Evolutionary conservation across 75 land plant species (phyloP).

Genomic region (Azolla pinnata): DNA sequence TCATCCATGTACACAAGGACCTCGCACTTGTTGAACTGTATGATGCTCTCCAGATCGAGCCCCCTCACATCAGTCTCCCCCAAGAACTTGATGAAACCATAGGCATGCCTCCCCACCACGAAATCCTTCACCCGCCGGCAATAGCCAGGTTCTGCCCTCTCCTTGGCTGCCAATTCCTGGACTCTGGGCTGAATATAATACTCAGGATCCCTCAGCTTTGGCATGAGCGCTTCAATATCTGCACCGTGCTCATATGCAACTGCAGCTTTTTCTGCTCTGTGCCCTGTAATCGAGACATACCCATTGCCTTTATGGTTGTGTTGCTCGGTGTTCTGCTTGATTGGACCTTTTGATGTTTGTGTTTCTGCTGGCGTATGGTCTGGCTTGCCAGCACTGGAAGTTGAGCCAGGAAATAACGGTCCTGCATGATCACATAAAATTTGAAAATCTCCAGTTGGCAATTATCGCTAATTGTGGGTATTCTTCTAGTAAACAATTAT

Average conservation of each 20-base stretch:
- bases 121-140: constrained; percentile 67
- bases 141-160: constrained; percentile 83
- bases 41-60: constrained; percentile 78
- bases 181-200: constrained; percentile 85
- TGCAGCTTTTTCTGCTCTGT: constrained; percentile 81
- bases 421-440: no score
- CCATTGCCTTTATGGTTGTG: constrained; percentile 43
- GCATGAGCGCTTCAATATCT: constrained; percentile 79
- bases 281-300: constrained; percentile 55
- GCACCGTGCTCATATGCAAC: constrained; percentile 91
- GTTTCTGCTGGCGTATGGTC: no score
- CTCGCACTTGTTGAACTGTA: constrained; percentile 91
- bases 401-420: no score
- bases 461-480: no score
- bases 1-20: constrained; percentile 95
- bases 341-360: no score
- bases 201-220: constrained; percentile 72
- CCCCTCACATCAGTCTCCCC: constrained; percentile 95
- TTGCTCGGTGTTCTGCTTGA: constrained; percentile 38
- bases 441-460: no score
- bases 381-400: no score
- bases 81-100: constrained; percentile 69
- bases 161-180: constrained; percentile 87
- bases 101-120: constrained; percentile 73
- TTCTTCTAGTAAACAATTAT: no score